phyloP scores from a whole-genome alignment of 176 grass and related monocot genomes.

The Sorghum bicolor region DNA sequence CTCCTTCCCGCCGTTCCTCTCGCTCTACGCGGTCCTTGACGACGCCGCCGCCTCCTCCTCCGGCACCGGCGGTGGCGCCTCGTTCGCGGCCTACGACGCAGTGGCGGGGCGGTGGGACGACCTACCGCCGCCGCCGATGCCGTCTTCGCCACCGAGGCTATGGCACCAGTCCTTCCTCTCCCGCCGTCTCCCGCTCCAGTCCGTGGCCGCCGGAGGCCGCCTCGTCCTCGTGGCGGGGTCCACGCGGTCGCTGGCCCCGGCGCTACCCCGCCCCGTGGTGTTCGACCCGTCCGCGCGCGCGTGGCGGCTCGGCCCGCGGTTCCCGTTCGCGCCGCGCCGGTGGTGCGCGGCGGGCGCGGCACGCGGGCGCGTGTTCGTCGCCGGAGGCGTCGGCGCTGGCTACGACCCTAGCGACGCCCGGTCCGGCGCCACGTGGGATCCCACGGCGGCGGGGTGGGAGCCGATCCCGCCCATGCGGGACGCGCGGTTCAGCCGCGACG shows the following conservation, averaged over 20 bases:
- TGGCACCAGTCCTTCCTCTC: slow-evolving; percentile 71
- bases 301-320: slow-evolving; percentile 54
- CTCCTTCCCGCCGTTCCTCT: slow-evolving; percentile 52
- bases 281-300: slow-evolving; percentile 51
- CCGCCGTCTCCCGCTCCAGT: slow-evolving; percentile 68
- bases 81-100: slow-evolving; percentile 63
- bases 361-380: slow-evolving; percentile 56
- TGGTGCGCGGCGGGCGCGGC: slow-evolving; percentile 68
- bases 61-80: background rate
- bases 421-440: slow-evolving; percentile 56
- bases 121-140: slow-evolving; percentile 45
- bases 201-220: slow-evolving; percentile 25
- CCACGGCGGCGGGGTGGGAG: slow-evolving; percentile 32
- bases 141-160: slow-evolving; percentile 41
- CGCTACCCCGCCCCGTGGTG: slow-evolving; percentile 52
- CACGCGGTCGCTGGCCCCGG: slow-evolving; percentile 54
- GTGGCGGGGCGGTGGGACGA: slow-evolving; percentile 39
- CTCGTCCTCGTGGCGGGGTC: slow-evolving; percentile 66
- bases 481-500: slow-evolving; percentile 72
- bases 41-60: background rate
- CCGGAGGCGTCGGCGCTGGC: slow-evolving; percentile 47
- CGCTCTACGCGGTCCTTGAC: slow-evolving; percentile 58
- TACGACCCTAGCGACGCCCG: slow-evolving; percentile 58
- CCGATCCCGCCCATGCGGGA: slow-evolving; percentile 57
- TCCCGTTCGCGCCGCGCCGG: slow-evolving; percentile 66